Evolutionary conservation across 1,284 basidiomycete species (phyloP), one percentile per base, ranked within the genome.

Genomic region (Rhizoctonia solani): DNA sequence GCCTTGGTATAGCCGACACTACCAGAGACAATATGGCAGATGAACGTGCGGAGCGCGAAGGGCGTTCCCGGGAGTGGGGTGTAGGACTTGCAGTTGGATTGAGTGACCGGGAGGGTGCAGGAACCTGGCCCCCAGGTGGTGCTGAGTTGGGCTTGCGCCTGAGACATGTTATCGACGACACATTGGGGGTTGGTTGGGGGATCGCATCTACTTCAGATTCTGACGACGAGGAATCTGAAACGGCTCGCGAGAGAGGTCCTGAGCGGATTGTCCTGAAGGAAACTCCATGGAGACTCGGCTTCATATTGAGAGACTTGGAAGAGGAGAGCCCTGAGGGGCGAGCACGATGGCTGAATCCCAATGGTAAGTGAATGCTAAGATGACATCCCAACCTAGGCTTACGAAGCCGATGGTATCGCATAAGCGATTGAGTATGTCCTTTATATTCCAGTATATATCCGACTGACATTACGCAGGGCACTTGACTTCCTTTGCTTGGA

Each of bases 401-500:
- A 14, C 21, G 63, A 29, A 55, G 21, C 46, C 50, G 54, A 47
- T 50, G 1, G 39, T 8, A 68, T 16, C 46, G n/a, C n/a, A 71
- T 37, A 70, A 88, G 85, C 81, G 29, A 84, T 87, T 37, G 83
- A 90, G 86, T 86, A 74, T 63, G 50, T 29, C 5, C 13, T 59
- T 44, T 14, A n/a, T n/a, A n/a, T n/a, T n/a, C n/a, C n/a, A 34
- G 32, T 11, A 34, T 34, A 34, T 34, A 34, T 11, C 4, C 32
- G 11, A 34, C n/a, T 11, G 39, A 58, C 50, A 30, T n/a, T 47
- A n/a, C 59, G 16, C 68, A 89, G 90, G 76, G 91, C 93, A 6
- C 77, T 95, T 42, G 93, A 95, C 76, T 95, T 94, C 72, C 77
- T 95, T 16, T 92, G 91, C 74, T 86, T 95, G 78, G 86, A 92